These are phyloP conservation scores for Yarrowia sp. DNA, from an alignment of 805 yeast species.

Conservation along the genomic window DNA sequence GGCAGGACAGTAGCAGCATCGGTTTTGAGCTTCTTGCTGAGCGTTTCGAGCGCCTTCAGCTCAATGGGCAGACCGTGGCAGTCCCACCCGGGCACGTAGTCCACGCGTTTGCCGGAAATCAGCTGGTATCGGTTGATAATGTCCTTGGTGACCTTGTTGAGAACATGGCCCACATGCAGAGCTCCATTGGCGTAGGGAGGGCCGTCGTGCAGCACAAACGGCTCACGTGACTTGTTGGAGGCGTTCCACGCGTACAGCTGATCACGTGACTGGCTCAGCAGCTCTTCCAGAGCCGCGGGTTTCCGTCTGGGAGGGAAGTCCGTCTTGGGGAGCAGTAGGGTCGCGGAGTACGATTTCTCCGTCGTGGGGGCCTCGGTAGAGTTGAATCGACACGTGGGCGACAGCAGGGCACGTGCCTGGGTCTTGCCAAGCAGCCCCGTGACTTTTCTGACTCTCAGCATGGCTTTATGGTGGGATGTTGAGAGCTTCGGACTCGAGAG, in stretches of 20 bases:
- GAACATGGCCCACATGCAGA: constrained; percentile 88
- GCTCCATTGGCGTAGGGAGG: constrained; percentile 99
- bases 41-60: constrained; percentile 71
- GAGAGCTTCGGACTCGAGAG: too few species aligned
- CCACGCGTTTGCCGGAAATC: constrained; percentile 64
- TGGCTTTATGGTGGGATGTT: neutral
- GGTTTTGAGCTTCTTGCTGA: constrained; percentile 50
- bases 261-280: constrained; percentile 44
- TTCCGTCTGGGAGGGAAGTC: constrained; percentile 26
- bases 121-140: constrained; percentile 77
- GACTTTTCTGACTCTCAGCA: constrained; percentile 17
- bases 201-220: constrained; percentile 88
- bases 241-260: constrained; percentile 62
- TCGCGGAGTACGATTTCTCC: constrained; percentile 24
- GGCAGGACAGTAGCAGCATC: constrained; percentile 52
- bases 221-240: constrained; percentile 49
- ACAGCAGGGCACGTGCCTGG: neutral
- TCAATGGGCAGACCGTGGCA: constrained; percentile 99
- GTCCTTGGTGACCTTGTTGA: constrained; percentile 89
- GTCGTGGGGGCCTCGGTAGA: neutral
- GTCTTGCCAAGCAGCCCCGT: neutral
- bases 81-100: constrained; percentile 96
- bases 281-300: constrained; percentile 3
- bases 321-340: constrained; percentile 22
- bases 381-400: constrained; percentile 2